A percentile compares a stretch with the other conserved stretches of the same genome.
Conservation (phyloP, 2,329 filamentous ascomycete species). For the Colletotrichum echinochloae region DNA sequence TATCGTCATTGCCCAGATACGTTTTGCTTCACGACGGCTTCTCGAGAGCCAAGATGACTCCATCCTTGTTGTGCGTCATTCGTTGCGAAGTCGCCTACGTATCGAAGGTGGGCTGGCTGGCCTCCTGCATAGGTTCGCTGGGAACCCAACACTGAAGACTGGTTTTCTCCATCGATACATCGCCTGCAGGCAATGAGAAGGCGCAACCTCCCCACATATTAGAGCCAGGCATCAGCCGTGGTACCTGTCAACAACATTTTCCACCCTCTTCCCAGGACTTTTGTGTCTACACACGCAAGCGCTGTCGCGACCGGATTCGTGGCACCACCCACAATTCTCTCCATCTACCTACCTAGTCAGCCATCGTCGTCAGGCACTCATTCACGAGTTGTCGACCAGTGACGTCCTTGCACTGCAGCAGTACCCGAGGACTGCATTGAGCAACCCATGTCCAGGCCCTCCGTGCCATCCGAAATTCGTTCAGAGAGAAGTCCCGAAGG, state of each 20-base stretch:
- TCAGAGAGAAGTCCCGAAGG: background rate
- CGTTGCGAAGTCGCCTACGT: conserved; percentile 27
- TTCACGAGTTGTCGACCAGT: conserved; percentile 5
- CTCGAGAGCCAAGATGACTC: background rate
- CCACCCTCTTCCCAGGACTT: background rate
- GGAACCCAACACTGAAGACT: conserved; percentile 4
- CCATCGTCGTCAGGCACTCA: conserved; percentile 29
- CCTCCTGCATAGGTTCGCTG: conserved; percentile 31
- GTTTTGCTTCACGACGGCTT: background rate
- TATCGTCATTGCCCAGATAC: background rate
- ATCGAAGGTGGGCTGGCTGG: conserved; percentile 14
- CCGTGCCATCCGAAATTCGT: conserved; percentile 19
- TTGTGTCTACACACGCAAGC: conserved; percentile 19
- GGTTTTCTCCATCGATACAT: background rate
- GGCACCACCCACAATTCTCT: conserved; percentile 12
- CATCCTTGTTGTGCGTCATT: conserved; percentile 18
- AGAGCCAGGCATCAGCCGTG: background rate
- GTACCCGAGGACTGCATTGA: background rate
- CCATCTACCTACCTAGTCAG: background rate
- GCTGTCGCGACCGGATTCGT: conserved; percentile 21
- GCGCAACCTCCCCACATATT: background rate
- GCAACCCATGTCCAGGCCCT: background rate
- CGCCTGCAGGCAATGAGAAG: background rate
- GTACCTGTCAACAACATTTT: background rate
- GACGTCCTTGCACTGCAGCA: background rate